Evolutionary conservation across 371 early-diverging fungal genomes (phyloP), one percentile per base, ranked within the genome.

Genomic region (Mortierella sp.): DNA sequence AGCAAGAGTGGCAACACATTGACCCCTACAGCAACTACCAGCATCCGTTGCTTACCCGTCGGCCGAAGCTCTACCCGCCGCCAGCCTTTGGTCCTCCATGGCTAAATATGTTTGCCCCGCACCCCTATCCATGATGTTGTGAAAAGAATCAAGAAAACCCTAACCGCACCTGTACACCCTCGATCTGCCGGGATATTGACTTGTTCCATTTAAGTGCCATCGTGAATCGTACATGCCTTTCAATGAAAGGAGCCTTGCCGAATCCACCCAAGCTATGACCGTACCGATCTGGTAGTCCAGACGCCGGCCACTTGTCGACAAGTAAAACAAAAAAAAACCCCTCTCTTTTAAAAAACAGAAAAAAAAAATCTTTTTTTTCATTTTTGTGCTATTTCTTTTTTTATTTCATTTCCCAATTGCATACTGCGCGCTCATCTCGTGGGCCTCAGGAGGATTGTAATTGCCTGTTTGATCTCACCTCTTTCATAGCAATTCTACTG

Each of bases 211-310:
- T 62, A 39, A 12, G 43, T 67, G 78, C 78, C 78, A 78, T 78
- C 78, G 78, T 68, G 72, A 68, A 61, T 24, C 70, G 78, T 78
- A 78, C 70, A 40, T 26, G 57, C 73, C 67, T 73, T 77, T 68
- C 71, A 52, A 39, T 55, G 73, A 79, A 79, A 70, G 74, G 79
- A 79, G 79, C 75, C 78, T 78, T 78, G 78, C 78, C 78, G 78
- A 70, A 69, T 51, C 18, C 73, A 73, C 55, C 61, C 74, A 73
- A 78, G 78, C 61, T 72, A 61, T 62, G 69, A 62, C 64, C 78
- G 78, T 73, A 78, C 78, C 78, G 74, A 78, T 73, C 78, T 62
- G 62, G 51, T 43, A 30, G 55, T 57, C 66, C 70, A 70, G 73
- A 72, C 73, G 77, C 73, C 78, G 78, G 70, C 51, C 70, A 73